Evolutionary conservation across 352 stramenopile species (phyloP).

Genomic region (Pythium rhizo-oryzae): DNA sequence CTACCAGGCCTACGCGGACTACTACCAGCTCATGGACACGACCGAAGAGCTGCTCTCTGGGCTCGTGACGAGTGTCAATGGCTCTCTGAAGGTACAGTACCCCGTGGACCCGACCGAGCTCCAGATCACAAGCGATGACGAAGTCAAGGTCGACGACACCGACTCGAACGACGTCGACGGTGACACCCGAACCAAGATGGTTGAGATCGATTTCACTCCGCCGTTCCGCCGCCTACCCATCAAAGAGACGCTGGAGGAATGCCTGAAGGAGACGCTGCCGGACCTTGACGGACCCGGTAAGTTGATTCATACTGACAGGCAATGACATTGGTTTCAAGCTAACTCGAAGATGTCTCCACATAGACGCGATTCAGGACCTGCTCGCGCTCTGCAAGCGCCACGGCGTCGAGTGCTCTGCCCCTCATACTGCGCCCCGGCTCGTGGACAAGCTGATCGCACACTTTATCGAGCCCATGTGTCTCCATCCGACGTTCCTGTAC

Average conservation of each 20-base stretch:
- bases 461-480: conserved; percentile 94
- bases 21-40: conserved; percentile 98
- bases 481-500: conserved; percentile 98
- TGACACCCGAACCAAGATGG: conserved; percentile 22
- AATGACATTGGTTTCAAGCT: too few species aligned
- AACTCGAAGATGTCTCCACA: background rate
- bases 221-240: conserved; percentile 98
- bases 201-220: conserved; percentile 98
- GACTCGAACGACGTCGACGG: conserved; percentile 2
- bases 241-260: conserved; percentile 95
- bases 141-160: background rate
- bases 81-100: conserved; percentile 96
- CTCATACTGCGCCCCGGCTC: conserved; percentile 94
- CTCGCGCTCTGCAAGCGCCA: conserved; percentile 87
- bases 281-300: conserved; percentile 65
- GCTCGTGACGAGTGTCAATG: conserved; percentile 95
- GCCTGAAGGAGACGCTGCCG: conserved; percentile 69
- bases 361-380: conserved; percentile 76
- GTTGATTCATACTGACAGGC: background rate
- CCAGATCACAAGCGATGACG: background rate
- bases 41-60: conserved; percentile 97
- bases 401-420: conserved; percentile 90
- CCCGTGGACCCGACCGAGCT: conserved; percentile 51
- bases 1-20: conserved; percentile 99
- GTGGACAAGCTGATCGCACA: conserved; percentile 98